Evolutionary conservation across 163 green algal genomes (phyloP), one percentile per base, ranked within the genome.

Genomic region (Scenedesmus sp.): DNA sequence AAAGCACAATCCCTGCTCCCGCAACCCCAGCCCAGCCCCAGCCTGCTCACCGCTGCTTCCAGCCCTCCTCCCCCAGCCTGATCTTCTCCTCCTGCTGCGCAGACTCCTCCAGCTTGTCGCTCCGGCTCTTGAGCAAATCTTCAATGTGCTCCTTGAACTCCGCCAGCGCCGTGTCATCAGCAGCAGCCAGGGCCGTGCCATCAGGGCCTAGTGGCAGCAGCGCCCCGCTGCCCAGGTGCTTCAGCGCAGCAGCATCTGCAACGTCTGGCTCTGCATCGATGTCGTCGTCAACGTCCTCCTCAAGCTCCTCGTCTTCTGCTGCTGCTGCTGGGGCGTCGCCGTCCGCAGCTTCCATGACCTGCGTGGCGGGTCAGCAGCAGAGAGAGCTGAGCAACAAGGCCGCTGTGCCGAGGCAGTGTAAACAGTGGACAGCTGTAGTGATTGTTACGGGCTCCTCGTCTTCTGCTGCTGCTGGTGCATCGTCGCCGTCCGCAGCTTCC

Each of bases 31-130:
- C 86, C 64, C 95, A 89, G 20, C 90, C 93, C 46, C 96, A 46
- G 67, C 67, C 67, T 56, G 87, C 93, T 13, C 93, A 95, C 92
- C 96, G 91, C 26, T 94, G 91, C 94, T 98, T 98, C 97, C 97
- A 99, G 12, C 98, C 98, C 23, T 94, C 92, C 92, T 99, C 96
- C 23, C 96, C 98, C 67, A 99, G 96, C 26, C 96, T 92, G 46
- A 99, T 98, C 64, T 94, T 93, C 92, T 97, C 95, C 92, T 99
- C 94, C 70, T 96, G 93, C 66, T 95, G 91, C 4, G 96, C 79
- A 92, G 95, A 95, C 59, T 94, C 86, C 70, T 97, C 96, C 79
- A 96, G 95, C 16, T 93, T 88, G 87, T 98, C 97, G 1, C 62
- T 84, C 46, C 93, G 92, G 79, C 94, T 91, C 90, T 96, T 96